These are phyloP conservation scores for Pseudomonodictys pantanalensis DNA, from an alignment of 495 filamentous ascomycete species.

Conservation along the genomic window DNA sequence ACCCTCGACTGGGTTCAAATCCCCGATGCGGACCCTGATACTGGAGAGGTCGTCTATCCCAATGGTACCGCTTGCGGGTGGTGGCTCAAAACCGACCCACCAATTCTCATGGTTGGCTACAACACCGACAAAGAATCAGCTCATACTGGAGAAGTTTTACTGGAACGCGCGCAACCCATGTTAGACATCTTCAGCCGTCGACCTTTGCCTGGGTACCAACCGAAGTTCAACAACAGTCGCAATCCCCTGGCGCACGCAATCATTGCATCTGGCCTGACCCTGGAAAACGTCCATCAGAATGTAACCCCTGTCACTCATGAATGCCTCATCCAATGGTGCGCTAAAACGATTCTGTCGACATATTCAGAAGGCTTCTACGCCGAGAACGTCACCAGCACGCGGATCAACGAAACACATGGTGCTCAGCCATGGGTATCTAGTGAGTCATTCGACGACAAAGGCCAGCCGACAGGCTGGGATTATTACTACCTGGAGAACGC, in stretches of 20 bases:
- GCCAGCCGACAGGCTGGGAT: not conserved
- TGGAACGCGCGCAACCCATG: slow-evolving; percentile 11
- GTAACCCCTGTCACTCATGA: slow-evolving; percentile 15
- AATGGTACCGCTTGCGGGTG: slow-evolving; percentile 25
- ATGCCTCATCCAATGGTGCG: slow-evolving; percentile 22
- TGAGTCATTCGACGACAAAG: not conserved
- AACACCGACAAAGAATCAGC: not conserved
- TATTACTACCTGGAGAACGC: slow-evolving; percentile 12
- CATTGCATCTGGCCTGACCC: not conserved
- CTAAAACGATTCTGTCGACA: slow-evolving; percentile 21
- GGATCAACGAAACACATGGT: slow-evolving; percentile 14
- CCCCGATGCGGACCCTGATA: not conserved
- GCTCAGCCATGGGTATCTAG: slow-evolving; percentile 8
- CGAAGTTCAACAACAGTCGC: slow-evolving; percentile 12
- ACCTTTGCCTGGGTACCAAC: slow-evolving; percentile 7
- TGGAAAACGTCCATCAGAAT: slow-evolving; percentile 12
- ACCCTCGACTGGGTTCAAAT: not conserved
- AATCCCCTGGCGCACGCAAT: slow-evolving; percentile 16
- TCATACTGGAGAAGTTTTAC: slow-evolving; percentile 3
- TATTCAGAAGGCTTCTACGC: slow-evolving; percentile 20
- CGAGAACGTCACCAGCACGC: slow-evolving; percentile 2
- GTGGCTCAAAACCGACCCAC: slow-evolving; percentile 14
- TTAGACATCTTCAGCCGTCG: not conserved
- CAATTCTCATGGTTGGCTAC: slow-evolving; percentile 23
- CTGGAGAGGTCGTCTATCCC: not conserved